A percentile compares a stretch with the other conserved stretches of the same genome.
These are phyloP conservation scores for Cutaneotrichosporon sp. DNA, from an alignment of 1,284 basidiomycete species.

Conservation along the genomic window DNA sequence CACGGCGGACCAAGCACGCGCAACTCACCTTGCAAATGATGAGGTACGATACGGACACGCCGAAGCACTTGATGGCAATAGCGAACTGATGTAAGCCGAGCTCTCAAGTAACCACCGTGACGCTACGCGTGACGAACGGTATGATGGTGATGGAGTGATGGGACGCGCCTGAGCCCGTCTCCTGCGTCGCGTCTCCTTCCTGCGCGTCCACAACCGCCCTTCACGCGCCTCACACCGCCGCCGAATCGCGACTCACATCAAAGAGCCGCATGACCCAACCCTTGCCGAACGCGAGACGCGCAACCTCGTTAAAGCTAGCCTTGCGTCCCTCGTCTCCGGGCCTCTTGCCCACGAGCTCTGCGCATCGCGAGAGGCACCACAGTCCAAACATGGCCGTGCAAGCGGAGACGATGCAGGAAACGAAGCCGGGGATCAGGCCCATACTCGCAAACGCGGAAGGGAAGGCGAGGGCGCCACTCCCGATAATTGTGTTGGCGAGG, in stretches of 20 bases:
- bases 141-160: neutral
- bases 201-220: neutral
- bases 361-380: constrained; percentile 83
- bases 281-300: constrained; percentile 71
- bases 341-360: constrained; percentile 62
- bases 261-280: constrained; percentile 50
- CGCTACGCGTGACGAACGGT: neutral
- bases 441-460: constrained; percentile 76
- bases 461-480: constrained; percentile 66
- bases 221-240: constrained; percentile 8
- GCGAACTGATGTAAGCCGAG: constrained; percentile 63
- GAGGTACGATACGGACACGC: constrained; percentile 91
- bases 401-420: constrained; percentile 86
- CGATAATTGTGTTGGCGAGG: constrained; percentile 81
- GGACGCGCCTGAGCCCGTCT: neutral
- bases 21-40: constrained; percentile 80
- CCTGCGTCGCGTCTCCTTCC: neutral
- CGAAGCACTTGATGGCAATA: constrained; percentile 95
- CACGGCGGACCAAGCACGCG: neutral
- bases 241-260: constrained; percentile 37
- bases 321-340: constrained; percentile 57
- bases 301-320: constrained; percentile 83
- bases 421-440: constrained; percentile 78
- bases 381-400: constrained; percentile 78
- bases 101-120: neutral